Evolutionary conservation across 1,284 basidiomycete species (phyloP).

Genomic region (Naganishia sp.): DNA sequence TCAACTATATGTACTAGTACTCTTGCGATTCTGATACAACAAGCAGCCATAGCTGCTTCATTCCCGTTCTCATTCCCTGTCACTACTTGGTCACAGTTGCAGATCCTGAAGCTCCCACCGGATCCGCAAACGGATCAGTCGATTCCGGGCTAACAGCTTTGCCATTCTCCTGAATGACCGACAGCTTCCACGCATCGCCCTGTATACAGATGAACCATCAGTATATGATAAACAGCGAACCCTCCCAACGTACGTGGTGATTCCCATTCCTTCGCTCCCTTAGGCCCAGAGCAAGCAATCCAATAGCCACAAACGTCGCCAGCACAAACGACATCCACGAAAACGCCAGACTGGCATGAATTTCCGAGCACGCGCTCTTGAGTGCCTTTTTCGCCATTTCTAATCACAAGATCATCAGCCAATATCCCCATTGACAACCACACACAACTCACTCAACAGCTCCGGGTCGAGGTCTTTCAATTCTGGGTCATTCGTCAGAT

Average conservation of each 20-base stretch:
- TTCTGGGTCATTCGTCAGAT: conserved; percentile 40
- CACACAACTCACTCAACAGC: conserved; percentile 29
- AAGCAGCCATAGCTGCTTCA: background rate
- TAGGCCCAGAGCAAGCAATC: conserved; percentile 33
- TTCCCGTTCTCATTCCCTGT: background rate
- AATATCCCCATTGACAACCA: background rate
- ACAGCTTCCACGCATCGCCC: conserved; percentile 20
- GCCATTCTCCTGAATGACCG: conserved; percentile 1
- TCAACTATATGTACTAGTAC: too few relatives aligned
- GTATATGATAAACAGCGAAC: background rate
- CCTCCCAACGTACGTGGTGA: background rate
- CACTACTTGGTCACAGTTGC: background rate
- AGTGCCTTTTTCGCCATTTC: conserved; percentile 39
- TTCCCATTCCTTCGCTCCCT: conserved; percentile 22
- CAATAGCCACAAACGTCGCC: conserved; percentile 34
- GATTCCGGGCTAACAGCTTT: background rate
- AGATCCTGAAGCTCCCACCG: background rate
- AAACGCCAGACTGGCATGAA: conserved; percentile 42
- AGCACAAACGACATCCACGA: conserved; percentile 41
- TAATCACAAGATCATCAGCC: conserved; percentile 6
- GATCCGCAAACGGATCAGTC: conserved; percentile 20
- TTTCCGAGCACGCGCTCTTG: conserved; percentile 38
- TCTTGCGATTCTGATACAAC: too few relatives aligned
- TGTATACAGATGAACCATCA: background rate
- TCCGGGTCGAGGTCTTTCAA: conserved; percentile 35